Base-by-base conservation (phyloP, 306 rosid genomes). In the Biancaea sappan region DNA sequence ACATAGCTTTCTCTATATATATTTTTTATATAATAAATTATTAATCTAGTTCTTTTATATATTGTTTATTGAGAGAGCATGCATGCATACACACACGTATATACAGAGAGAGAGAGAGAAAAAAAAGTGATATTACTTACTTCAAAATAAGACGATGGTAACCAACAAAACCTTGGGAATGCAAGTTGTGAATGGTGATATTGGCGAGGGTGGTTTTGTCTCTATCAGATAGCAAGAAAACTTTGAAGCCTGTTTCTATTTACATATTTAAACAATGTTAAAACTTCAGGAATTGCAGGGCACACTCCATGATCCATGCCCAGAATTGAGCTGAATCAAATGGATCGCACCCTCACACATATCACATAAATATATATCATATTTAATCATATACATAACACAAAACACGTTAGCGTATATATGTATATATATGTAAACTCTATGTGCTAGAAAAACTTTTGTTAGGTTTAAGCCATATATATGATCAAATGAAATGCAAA, bases 191-290 rank as follows among this genome's bases (percentile, higher is more conserved):
- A 14, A 7, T 58, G 32, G 99, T 94, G 75, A 83, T 83, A 28
- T 80, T 32, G 38, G 73, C 75, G 1, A 90, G 82, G 7, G 85
- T 83, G 38, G 81, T 79, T 71, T 90, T 57, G 72, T 88, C 85
- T 84, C 99, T 87, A 3, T 97, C 99, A 0, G 99, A 91, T 37
- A 94, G 22, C 47, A 94, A 74, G 64, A 91, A 83, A 5, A 94
- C 86, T 65, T 92, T 91, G 34, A 90, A 94, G 11, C 95, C 92
- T 58, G 69, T 79, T 6, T 69, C 65, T n/a, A 72, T 34, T 77
- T 91, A 73, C 5, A n/a, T 57, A 31, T 0, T 59, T 71, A 35
- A 86, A 94, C 77, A 94, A 26, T 24, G 3, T 7, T n/a, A 69
- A 28, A 47, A 87, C 79, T 0, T 62, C 79, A 1, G 79, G 82